Base-by-base conservation (phyloP, 768 basidiomycete genomes). In the Naematelia encephala region DNA sequence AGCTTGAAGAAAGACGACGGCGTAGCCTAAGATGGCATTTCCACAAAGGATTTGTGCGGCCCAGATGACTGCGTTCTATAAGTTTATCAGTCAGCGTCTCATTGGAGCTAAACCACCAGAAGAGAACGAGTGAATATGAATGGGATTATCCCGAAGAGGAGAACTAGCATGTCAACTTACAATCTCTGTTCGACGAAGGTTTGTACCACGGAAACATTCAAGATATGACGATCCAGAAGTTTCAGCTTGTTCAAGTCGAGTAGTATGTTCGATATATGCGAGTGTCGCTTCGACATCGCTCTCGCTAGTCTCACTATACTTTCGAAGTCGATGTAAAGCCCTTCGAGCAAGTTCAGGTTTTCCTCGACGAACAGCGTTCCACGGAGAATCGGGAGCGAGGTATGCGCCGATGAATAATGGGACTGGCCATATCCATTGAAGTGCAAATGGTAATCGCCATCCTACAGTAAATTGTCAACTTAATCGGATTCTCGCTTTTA, bases 181-280 rank as follows among this genome's bases (percentile, higher is more conserved):
- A 46, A 74, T 74, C 51, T 72, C 70, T 14, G 73, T 74, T 54
- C 73, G 63, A 47, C 73, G 53, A 5, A 62, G 57, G 54, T 74
- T 65, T 54, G 60, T 59, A 3, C 70, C 69, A 54, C 54, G 64
- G 68, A 74, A 72, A 43, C 70, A 72, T 13, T 74, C 57, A 12
- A 62, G 22, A 50, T 59, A 67, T n/a, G 52, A 53, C 19, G 68
- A 29, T n/a, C 65, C 67, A 5, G 44, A 54, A n/a, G 64, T 64
- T 28, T 61, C 57, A 12, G 65, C 47, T 27, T 22, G 51, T 45
- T 70, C 73, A 26, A 68, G 51, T 16, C 50, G 47, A 30, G 56
- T 68, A 28, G 69, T 72, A 57, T 72, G 69, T 5, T 45, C 50
- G 46, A 77, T 70, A 58, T 60, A 60, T 25, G 69, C 66, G 3